Evolutionary conservation across 2,329 filamentous ascomycete genomes (phyloP).

Genomic region (Torrubiellomyces zombiae): DNA sequence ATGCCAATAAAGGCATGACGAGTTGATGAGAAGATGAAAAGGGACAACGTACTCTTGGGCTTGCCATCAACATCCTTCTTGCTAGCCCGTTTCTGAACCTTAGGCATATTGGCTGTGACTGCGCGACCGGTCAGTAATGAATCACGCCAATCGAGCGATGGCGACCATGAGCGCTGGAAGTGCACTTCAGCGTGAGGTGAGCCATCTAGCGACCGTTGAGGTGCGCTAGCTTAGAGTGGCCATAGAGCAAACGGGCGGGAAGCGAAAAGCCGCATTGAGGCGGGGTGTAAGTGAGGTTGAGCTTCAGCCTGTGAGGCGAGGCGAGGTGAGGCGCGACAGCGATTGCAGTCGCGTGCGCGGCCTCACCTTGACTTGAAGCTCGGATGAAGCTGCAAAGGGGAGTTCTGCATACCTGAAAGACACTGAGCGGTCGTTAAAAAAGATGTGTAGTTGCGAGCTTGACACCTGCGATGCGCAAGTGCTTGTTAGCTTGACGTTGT

Average conservation of each 20-base stretch:
- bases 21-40: background rate
- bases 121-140: too few relatives aligned
- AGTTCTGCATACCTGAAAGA: slow-evolving; percentile 20
- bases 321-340: slow-evolving; percentile 12
- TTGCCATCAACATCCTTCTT: slow-evolving; percentile 38
- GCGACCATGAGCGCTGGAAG: too few relatives aligned
- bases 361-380: slow-evolving; percentile 21
- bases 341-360: too few relatives aligned
- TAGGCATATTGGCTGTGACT: slow-evolving; percentile 35
- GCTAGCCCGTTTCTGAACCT: slow-evolving; percentile 36
- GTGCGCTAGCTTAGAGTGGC: too few relatives aligned
- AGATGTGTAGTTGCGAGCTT: too few relatives aligned
- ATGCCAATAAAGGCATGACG: slow-evolving; percentile 2
- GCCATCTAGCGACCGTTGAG: too few relatives aligned
- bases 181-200: too few relatives aligned
- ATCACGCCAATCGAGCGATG: too few relatives aligned
- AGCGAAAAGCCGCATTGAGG: too few relatives aligned
- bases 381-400: slow-evolving; percentile 10
- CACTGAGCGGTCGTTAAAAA: too few relatives aligned
- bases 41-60: slow-evolving; percentile 43
- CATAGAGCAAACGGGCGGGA: too few relatives aligned
- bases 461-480: slow-evolving; percentile 4
- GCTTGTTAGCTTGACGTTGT: slow-evolving; percentile 6
- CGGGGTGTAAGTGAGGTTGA: slow-evolving; percentile 1
- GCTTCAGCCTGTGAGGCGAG: too few relatives aligned